phyloP scores from a whole-genome alignment of 352 stramenopile genomes.

The Thalassiosira hispida region DNA sequence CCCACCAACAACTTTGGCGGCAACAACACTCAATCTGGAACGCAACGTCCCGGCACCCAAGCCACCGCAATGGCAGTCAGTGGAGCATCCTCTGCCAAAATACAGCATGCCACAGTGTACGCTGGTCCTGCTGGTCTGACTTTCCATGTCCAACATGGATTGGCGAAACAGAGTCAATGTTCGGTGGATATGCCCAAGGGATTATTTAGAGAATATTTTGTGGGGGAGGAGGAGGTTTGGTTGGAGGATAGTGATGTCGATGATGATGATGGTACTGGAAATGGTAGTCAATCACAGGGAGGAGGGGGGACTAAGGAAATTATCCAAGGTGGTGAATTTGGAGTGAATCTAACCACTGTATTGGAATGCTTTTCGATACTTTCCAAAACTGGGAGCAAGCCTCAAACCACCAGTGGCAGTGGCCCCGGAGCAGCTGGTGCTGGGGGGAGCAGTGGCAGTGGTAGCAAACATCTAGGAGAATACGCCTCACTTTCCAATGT shows the following conservation, averaged over 20 bases:
- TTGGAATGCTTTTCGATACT: slow-evolving; percentile 68
- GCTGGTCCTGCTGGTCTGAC: slow-evolving; percentile 56
- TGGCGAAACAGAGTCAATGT: slow-evolving; percentile 68
- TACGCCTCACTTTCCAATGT: slow-evolving; percentile 49
- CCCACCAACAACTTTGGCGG: not conserved
- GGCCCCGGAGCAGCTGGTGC: not conserved
- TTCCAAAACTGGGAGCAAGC: slow-evolving; percentile 41
- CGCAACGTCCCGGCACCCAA: not conserved
- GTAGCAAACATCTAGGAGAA: slow-evolving; percentile 31
- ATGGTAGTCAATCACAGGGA: not conserved
- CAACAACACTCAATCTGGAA: not conserved
- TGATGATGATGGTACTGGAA: slow-evolving; percentile 8
- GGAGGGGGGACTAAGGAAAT: slow-evolving; percentile 35
- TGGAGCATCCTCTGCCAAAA: slow-evolving; percentile 26
- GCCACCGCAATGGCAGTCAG: slow-evolving; percentile 12
- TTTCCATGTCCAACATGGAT: slow-evolving; percentile 69
- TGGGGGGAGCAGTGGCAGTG: not conserved
- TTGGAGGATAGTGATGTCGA: slow-evolving; percentile 39
- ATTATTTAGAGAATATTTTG: slow-evolving; percentile 72
- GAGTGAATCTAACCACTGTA: slow-evolving; percentile 63
- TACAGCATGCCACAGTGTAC: slow-evolving; percentile 71
- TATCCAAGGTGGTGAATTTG: slow-evolving; percentile 63
- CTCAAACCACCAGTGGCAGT: not conserved
- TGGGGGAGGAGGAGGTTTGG: slow-evolving; percentile 48
- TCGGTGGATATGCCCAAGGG: slow-evolving; percentile 66